Conservation (phyloP, 805 yeast species). For the Lipomyces orientalis region DNA sequence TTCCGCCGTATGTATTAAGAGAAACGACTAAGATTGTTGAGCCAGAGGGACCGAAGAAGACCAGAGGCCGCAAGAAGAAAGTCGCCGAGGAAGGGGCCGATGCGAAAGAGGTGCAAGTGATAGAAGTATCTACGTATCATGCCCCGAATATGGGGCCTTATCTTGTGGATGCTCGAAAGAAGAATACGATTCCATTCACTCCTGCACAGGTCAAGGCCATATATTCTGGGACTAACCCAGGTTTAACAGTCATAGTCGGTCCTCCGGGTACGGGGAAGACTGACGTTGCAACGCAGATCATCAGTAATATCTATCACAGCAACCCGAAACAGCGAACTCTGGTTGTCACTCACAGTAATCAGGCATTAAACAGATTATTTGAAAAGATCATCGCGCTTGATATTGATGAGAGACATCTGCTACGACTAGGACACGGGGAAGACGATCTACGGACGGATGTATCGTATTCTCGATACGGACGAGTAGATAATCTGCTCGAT, state of each 20-base stretch:
- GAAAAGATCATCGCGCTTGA: conserved; percentile 38
- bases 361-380: conserved; percentile 41
- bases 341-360: conserved; percentile 43
- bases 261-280: conserved; percentile 81
- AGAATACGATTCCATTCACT: conserved; percentile 37
- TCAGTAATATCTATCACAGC: conserved; percentile 39
- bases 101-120: conserved; percentile 14
- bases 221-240: conserved; percentile 47
- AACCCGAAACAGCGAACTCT: conserved; percentile 43
- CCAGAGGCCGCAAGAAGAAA: conserved; percentile 15
- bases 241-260: conserved; percentile 68
- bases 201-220: conserved; percentile 43
- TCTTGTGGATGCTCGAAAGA: conserved; percentile 19
- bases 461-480: conserved; percentile 32
- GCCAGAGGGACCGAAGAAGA: conserved; percentile 2
- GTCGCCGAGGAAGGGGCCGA: conserved; percentile 6
- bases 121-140: conserved; percentile 28
- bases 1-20: conserved; percentile 29
- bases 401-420: conserved; percentile 40
- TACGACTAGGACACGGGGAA: conserved; percentile 42
- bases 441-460: conserved; percentile 32
- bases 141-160: conserved; percentile 36
- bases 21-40: conserved; percentile 4
- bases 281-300: conserved; percentile 40
- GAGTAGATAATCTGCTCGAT: conserved; percentile 36